phyloP scores from a whole-genome alignment of 2,329 filamentous ascomycete genomes.

The Chrysosporium keratinophilum region DNA sequence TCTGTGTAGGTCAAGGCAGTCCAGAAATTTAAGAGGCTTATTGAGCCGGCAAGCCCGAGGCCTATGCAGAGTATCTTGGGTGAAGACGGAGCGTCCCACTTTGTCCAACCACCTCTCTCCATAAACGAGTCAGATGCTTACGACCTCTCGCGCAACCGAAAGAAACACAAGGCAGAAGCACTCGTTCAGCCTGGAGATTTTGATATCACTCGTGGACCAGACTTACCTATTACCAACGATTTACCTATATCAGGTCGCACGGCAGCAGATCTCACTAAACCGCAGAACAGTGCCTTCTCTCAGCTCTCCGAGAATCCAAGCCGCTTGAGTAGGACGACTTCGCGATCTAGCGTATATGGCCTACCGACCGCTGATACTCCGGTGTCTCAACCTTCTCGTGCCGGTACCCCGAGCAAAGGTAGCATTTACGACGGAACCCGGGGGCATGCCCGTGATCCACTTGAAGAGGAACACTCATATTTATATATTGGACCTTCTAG shows the following conservation, averaged over 20 bases:
- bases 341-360: conserved; percentile 4
- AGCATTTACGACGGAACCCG: conserved; percentile 40
- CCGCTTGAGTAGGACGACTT: background rate
- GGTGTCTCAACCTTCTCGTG: conserved; percentile 22
- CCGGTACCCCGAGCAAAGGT: conserved; percentile 27
- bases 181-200: background rate
- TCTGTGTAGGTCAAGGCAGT: conserved; percentile 69
- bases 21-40: conserved; percentile 69
- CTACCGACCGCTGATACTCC: conserved; percentile 25
- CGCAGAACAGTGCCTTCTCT: conserved; percentile 19
- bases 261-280: conserved; percentile 15
- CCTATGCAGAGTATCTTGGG: conserved; percentile 52
- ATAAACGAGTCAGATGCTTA: conserved; percentile 35
- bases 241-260: conserved; percentile 16
- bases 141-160: conserved; percentile 31
- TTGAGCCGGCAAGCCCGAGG: conserved; percentile 46
- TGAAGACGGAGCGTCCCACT: conserved; percentile 42
- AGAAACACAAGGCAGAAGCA: conserved; percentile 1
- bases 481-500: conserved; percentile 62
- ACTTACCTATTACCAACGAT: background rate
- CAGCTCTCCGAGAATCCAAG: background rate
- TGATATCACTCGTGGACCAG: background rate
- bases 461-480: conserved; percentile 57
- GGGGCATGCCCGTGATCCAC: conserved; percentile 53
- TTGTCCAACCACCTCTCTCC: conserved; percentile 48